Evolutionary conservation across 352 stramenopile species (phyloP).

Genomic region (Phytophthora sojae): DNA sequence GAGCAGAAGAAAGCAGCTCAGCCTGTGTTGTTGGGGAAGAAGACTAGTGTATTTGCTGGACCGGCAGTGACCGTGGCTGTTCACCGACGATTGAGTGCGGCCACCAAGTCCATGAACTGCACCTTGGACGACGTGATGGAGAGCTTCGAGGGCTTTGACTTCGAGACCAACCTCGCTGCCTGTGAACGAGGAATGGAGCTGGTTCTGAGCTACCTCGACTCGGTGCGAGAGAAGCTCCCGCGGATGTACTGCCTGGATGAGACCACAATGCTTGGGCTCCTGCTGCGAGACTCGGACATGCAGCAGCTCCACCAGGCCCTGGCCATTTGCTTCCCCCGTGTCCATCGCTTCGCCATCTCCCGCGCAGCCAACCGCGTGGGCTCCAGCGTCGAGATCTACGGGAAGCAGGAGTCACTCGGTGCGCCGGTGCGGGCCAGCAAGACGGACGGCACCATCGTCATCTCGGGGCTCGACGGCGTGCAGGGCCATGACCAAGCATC

Average conservation of each 20-base stretch:
- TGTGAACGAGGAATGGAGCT: conserved; percentile 54
- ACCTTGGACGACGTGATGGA: conserved; percentile 48
- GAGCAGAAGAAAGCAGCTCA: conserved; percentile 12
- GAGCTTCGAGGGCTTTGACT: conserved; percentile 70
- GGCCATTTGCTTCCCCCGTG: conserved; percentile 47
- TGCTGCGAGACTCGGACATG: conserved; percentile 53
- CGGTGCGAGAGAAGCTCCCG: conserved; percentile 46
- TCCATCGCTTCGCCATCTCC: conserved; percentile 42
- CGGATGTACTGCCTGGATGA: conserved; percentile 56
- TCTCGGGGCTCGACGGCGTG: conserved; percentile 29
- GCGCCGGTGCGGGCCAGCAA: conserved; percentile 9
- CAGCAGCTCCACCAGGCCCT: conserved; percentile 37
- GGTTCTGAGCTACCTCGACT: conserved; percentile 47
- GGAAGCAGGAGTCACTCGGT: conserved; percentile 15
- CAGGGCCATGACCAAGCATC: not conserved
- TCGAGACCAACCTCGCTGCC: conserved; percentile 40
- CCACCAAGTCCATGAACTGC: conserved; percentile 37
- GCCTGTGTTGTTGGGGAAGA: conserved; percentile 9
- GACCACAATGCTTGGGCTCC: conserved; percentile 42
- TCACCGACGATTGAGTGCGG: conserved; percentile 8
- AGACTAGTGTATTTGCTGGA: not conserved
- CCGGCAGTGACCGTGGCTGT: not conserved
- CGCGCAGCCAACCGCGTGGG: conserved; percentile 24
- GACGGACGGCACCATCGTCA: conserved; percentile 30
- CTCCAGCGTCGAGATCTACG: conserved; percentile 29